Base-by-base conservation (phyloP, 2,329 filamentous ascomycete species). In the Chaetoscypha palmicola region DNA sequence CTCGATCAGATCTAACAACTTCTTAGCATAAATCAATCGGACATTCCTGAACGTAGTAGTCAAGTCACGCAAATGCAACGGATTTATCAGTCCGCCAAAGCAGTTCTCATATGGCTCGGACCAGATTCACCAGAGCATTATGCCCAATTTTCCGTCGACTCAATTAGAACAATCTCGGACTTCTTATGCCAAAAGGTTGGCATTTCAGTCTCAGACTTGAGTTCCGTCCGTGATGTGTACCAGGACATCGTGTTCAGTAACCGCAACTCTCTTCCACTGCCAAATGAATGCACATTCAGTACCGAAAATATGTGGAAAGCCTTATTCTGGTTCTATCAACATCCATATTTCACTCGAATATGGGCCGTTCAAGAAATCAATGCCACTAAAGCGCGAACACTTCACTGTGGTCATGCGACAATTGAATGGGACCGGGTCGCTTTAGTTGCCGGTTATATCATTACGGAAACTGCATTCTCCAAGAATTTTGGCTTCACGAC, bases 101-200 rank as follows among this genome's bases (percentile, higher is more conserved):
- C 43, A 7, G 58, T 62, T n/a, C 45, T 58, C 14, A 54, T 58
- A 11, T 61, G 58, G 57, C 43, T 60, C 40, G 46, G 46, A n/a
- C 38, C 30, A 38, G 46, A 45, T 39, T 38, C 41, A 33, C 23
- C 41, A 12, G 33, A 38, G 16, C 41, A 42, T 31, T 31, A 42
- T 17, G 46, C 41, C 11, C 37, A 22, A 38, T 16, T 40, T 20
- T 36, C 46, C 12, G 22, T 42, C 24, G 41, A 48, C 19, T 41
- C 38, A 14, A 48, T 48, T 22, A 10, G 37, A 4, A 45, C 21
- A 40, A 37, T 45, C 37, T 48, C 41, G 28, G 41, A 48, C 26
- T 48, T 45, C 26, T 22, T 48, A 11, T 45, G 41, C 37, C 24
- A 44, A 30, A 48, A 38, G 38, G 19, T 48, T 23, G 37, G 46